Percentiles rank a stretch among this genome's conserved stretches.
Conservation (phyloP, 192 early-diverging fungal species). For the Chytriomyces hyalinus region DNA sequence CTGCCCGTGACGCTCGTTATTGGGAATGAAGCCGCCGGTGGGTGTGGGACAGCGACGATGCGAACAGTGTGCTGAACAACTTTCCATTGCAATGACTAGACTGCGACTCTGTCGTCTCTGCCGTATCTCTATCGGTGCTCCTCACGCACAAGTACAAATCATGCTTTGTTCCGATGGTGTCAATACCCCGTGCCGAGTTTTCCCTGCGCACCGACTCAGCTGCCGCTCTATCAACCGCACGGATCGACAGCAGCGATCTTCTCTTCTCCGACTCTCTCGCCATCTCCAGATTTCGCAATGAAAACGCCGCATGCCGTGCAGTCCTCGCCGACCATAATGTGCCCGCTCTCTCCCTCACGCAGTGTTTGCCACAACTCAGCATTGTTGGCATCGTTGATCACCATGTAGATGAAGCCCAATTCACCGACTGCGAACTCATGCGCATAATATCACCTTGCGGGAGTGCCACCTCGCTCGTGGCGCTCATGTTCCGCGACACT, state of each 20-base stretch:
- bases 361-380: neutral
- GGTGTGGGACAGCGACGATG: too few relatives aligned
- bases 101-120: conserved; percentile 71
- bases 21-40: conserved; percentile 80
- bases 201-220: conserved; percentile 67
- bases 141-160: conserved; percentile 7
- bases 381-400: conserved; percentile 74
- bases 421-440: conserved; percentile 44
- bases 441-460: conserved; percentile 66
- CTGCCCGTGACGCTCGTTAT: conserved; percentile 53
- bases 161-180: conserved; percentile 61
- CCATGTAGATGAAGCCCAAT: conserved; percentile 66
- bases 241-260: neutral
- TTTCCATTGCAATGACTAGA: conserved; percentile 44
- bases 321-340: conserved; percentile 77
- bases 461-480: conserved; percentile 62
- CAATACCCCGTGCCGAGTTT: conserved; percentile 66
- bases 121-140: conserved; percentile 62
- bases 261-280: neutral
- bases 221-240: conserved; percentile 48
- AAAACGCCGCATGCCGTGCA: conserved; percentile 57
- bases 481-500: conserved; percentile 37
- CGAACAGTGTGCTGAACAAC: too few relatives aligned
- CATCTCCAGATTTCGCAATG: conserved; percentile 30
- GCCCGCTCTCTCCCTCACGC: conserved; percentile 44